Evolutionary conservation across 192 early-diverging fungal species (phyloP).

Genomic region (Dimargaris xerosporica): DNA sequence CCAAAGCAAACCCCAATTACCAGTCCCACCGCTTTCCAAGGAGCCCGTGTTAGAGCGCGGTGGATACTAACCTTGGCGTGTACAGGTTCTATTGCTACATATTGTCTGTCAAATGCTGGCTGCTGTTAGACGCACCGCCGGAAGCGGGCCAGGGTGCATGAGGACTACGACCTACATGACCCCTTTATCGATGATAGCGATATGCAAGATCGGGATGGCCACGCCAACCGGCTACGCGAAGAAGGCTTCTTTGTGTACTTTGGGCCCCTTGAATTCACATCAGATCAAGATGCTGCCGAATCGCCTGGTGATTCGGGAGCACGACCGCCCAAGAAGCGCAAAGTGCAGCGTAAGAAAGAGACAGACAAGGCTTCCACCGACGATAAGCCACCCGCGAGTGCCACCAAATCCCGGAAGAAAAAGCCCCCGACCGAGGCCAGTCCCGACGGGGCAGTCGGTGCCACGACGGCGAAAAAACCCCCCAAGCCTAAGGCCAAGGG

Average conservation of each 20-base stretch:
- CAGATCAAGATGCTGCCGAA: not conserved
- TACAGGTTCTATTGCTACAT: no score
- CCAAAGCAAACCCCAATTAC: no score
- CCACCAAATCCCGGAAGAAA: not conserved
- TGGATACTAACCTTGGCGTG: no score
- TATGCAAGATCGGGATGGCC: not conserved
- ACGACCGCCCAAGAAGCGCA: conserved; percentile 1
- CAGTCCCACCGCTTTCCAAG: no score
- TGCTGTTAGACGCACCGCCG: not conserved
- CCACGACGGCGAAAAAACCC: not conserved
- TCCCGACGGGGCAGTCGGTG: not conserved
- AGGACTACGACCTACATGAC: conserved; percentile 9
- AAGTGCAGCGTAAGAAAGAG: not conserved
- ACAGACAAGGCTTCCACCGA: no score
- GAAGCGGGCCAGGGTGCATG: not conserved
- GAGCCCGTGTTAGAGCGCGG: no score
- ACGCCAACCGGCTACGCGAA: not conserved
- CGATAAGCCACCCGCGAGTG: no score
- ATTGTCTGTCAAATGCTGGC: no score
- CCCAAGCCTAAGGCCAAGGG: not conserved
- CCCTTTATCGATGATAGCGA: conserved; percentile 10
- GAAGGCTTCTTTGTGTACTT: conserved; percentile 6
- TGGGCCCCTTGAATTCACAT: not conserved
- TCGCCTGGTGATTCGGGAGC: not conserved
- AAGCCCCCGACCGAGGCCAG: not conserved